These are phyloP conservation scores for Nicotiana attenuata DNA, from an alignment of 257 asterid species.

Conservation along the genomic window DNA sequence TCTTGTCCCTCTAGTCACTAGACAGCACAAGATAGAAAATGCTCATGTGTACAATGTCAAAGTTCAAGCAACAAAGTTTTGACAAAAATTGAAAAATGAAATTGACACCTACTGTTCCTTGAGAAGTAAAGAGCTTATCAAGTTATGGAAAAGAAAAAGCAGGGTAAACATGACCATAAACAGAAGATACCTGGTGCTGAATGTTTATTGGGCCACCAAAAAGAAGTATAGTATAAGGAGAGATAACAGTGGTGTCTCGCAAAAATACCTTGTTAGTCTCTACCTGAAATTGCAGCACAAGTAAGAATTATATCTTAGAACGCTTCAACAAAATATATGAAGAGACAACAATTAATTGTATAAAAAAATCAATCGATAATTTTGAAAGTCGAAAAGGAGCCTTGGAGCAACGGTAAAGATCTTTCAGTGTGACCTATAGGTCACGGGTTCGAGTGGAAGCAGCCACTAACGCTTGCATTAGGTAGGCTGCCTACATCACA, in stretches of 20 bases:
- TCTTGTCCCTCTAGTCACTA: not conserved
- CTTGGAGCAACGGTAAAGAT: no score
- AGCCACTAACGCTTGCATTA: no score
- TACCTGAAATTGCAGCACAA: slow-evolving; percentile 48
- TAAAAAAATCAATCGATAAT: not conserved
- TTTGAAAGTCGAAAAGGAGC: not conserved
- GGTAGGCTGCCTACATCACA: no score
- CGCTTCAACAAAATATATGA: slow-evolving; percentile 13
- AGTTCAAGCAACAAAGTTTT: not conserved
- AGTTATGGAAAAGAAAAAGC: not conserved
- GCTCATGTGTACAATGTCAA: not conserved
- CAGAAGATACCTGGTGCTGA: slow-evolving; percentile 76
- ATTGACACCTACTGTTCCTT: not conserved
- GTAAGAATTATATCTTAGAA: slow-evolving; percentile 8
- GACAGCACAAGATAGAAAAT: not conserved
- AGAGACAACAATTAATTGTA: not conserved
- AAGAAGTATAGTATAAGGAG: slow-evolving; percentile 85
- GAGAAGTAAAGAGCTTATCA: not conserved
- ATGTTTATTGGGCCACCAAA: slow-evolving; percentile 88
- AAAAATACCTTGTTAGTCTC: slow-evolving; percentile 84
- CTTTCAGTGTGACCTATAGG: no score
- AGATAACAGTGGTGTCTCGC: slow-evolving; percentile 81
- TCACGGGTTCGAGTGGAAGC: no score
- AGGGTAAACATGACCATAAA: slow-evolving; percentile 5
- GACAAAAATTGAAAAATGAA: not conserved